These are phyloP conservation scores for Brassica carinata DNA, from an alignment of 345 rosid genomes.

Conservation along the genomic window DNA sequence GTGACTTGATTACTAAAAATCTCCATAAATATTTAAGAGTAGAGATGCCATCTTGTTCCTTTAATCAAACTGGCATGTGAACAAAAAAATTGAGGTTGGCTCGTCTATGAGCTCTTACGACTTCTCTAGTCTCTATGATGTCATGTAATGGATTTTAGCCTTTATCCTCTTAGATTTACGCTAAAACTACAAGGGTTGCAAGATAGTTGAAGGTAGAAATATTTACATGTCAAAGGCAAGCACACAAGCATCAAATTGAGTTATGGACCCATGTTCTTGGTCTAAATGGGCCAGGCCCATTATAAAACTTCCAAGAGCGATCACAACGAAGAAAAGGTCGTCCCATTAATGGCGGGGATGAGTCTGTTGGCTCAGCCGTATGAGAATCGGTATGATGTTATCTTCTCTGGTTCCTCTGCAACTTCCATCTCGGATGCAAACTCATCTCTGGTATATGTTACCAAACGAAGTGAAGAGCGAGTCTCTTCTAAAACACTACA, in stretches of 20 bases:
- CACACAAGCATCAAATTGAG: neutral
- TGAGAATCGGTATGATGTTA: conserved; percentile 17
- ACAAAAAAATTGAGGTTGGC: neutral
- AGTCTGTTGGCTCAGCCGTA: neutral
- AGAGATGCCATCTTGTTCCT: neutral
- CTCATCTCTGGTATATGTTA: conserved; percentile 70
- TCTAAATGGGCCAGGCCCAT: conserved; percentile 27
- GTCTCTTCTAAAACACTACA: conserved; percentile 57
- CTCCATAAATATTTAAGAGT: neutral
- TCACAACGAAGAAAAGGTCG: neutral
- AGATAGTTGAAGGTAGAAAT: neutral
- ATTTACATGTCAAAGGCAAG: neutral
- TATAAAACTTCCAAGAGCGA: neutral
- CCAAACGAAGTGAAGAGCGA: conserved; percentile 66
- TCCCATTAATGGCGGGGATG: neutral
- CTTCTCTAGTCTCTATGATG: neutral
- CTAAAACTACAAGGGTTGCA: neutral
- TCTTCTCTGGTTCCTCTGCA: conserved; percentile 46
- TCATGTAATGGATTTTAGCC: neutral
- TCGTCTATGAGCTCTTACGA: neutral
- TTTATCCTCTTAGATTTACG: neutral
- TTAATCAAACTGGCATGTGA: neutral
- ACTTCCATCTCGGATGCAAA: conserved; percentile 63
- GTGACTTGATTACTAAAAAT: neutral
- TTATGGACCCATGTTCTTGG: neutral